Evolutionary conservation across 1,139 yeast genomes (phyloP).

Genomic region (Hyphopichia pseudoburtonii): DNA sequence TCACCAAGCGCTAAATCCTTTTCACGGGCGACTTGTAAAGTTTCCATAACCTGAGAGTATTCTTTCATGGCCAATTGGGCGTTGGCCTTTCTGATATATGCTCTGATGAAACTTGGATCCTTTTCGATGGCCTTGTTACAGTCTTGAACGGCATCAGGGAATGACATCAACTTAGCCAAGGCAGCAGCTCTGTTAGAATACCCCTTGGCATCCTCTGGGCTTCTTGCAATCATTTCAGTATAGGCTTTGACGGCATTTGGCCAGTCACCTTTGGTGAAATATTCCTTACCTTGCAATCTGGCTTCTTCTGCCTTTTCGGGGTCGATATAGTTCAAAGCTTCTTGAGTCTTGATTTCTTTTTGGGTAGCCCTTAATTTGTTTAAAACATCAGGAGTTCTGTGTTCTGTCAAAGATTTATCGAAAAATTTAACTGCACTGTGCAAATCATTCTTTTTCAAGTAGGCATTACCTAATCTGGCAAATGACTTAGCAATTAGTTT

Average conservation of each 20-base stretch:
- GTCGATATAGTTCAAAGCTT: slow-evolving; percentile 75
- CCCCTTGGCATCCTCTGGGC: slow-evolving; percentile 95
- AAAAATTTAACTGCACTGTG: slow-evolving; percentile 73
- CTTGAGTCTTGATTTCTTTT: slow-evolving; percentile 76
- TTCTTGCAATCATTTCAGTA: slow-evolving; percentile 93
- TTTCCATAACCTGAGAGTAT: slow-evolving; percentile 77
- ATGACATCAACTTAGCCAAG: slow-evolving; percentile 87
- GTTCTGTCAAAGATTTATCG: slow-evolving; percentile 94
- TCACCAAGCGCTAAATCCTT: slow-evolving; percentile 61
- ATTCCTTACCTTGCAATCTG: slow-evolving; percentile 86
- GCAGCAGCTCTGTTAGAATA: slow-evolving; percentile 99
- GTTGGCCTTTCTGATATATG: slow-evolving; percentile 94
- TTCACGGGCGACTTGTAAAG: slow-evolving; percentile 74
- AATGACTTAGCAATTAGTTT: slow-evolving; percentile 89
- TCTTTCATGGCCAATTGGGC: slow-evolving; percentile 93
- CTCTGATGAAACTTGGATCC: slow-evolving; percentile 89
- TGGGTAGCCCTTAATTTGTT: slow-evolving; percentile 86
- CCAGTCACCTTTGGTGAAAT: slow-evolving; percentile 91
- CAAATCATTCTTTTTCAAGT: slow-evolving; percentile 73
- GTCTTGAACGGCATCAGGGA: slow-evolving; percentile 95
- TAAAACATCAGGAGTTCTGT: slow-evolving; percentile 92
- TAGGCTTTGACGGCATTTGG: slow-evolving; percentile 95
- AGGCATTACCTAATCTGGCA: slow-evolving; percentile 85
- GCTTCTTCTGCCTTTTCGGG: slow-evolving; percentile 96
- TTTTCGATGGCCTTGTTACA: slow-evolving; percentile 85